These are phyloP conservation scores for Ceratobasidium sp. DNA, from an alignment of 1,284 basidiomycete genomes.

Conservation along the genomic window DNA sequence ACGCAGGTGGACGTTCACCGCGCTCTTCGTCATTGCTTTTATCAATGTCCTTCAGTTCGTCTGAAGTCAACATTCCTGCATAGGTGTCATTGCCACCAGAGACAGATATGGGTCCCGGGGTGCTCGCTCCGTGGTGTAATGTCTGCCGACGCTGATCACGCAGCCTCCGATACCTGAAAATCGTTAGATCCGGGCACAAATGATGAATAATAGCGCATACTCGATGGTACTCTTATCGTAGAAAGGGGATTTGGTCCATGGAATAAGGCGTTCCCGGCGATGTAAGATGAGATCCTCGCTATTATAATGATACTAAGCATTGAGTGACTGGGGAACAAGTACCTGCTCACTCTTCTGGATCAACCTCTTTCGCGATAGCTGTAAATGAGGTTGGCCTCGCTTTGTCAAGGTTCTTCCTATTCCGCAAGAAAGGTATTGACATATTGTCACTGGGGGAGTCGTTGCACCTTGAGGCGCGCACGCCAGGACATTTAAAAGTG, in stretches of 20 bases:
- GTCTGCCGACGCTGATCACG: slow-evolving; percentile 2
- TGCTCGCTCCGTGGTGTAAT: background rate
- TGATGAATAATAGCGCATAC: background rate
- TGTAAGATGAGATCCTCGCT: slow-evolving; percentile 35
- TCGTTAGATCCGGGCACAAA: background rate
- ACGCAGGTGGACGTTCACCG: slow-evolving; percentile 34
- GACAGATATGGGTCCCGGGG: background rate
- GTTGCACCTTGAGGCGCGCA: too few relatives aligned
- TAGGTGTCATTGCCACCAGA: background rate
- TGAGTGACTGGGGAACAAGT: background rate
- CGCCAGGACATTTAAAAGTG: too few relatives aligned
- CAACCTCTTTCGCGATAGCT: slow-evolving; percentile 16
- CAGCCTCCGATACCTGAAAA: slow-evolving; percentile 17
- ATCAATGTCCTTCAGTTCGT: slow-evolving; percentile 27
- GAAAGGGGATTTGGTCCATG: slow-evolving; percentile 25
- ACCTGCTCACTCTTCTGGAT: background rate
- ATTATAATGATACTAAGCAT: background rate
- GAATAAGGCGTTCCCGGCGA: slow-evolving; percentile 28
- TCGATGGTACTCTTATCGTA: slow-evolving; percentile 8
- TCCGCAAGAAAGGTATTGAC: slow-evolving; percentile 5
- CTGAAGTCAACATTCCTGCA: slow-evolving; percentile 25
- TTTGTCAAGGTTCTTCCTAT: slow-evolving; percentile 15
- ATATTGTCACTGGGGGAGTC: too few relatives aligned
- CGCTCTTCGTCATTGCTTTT: slow-evolving; percentile 36
- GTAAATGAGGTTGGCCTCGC: slow-evolving; percentile 21